Evolutionary conservation across 2,329 filamentous ascomycete species (phyloP).

Genomic region (Neofusicoccum umdonicola): DNA sequence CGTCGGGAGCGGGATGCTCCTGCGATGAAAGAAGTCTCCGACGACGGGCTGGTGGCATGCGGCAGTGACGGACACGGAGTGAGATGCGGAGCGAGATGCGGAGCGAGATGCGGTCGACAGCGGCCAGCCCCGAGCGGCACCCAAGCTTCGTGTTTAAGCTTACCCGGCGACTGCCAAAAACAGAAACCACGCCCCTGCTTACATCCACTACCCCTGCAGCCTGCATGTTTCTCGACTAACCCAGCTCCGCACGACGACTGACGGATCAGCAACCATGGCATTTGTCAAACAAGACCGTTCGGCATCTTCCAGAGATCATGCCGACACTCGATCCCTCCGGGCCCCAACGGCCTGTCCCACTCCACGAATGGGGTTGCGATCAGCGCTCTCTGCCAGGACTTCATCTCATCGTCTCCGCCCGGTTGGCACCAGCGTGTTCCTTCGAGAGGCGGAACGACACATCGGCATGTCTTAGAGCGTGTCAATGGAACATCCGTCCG

Average conservation of each 20-base stretch:
- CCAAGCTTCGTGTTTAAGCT: slow-evolving; percentile 5
- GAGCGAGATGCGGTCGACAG: too few relatives aligned
- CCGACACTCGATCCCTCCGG: not conserved
- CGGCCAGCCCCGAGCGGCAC: not conserved
- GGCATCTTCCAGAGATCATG: not conserved
- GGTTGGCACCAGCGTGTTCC: too few relatives aligned
- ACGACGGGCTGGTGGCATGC: too few relatives aligned
- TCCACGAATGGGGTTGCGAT: not conserved
- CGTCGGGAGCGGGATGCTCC: not conserved
- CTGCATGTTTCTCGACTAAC: not conserved
- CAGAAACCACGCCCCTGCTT: not conserved
- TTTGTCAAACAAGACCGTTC: not conserved
- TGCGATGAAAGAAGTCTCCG: too few relatives aligned
- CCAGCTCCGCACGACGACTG: not conserved
- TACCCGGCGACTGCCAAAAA: not conserved
- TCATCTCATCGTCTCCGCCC: not conserved
- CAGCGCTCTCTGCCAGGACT: not conserved
- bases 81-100: too few relatives aligned
- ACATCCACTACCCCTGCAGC: slow-evolving; percentile 6
- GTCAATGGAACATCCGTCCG: too few relatives aligned
- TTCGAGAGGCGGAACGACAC: too few relatives aligned
- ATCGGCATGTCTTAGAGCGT: too few relatives aligned
- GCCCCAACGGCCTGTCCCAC: not conserved
- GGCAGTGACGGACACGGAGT: too few relatives aligned
- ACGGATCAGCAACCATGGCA: not conserved